These are phyloP conservation scores for Suhomyces tanzawaensis DNA, from an alignment of 805 yeast genomes.

Conservation along the genomic window DNA sequence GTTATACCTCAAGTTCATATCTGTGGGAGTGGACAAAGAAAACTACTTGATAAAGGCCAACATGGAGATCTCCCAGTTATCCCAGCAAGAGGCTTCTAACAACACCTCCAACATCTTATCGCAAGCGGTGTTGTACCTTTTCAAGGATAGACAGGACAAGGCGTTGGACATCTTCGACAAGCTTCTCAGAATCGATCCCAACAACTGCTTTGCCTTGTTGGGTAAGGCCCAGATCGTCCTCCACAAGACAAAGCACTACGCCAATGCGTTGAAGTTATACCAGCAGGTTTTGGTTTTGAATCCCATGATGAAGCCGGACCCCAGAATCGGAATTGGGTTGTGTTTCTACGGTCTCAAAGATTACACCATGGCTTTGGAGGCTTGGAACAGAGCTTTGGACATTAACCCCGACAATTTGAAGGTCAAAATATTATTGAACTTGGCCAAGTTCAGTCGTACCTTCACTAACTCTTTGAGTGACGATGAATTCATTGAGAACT, in stretches of 20 bases:
- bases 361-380: conserved; percentile 65
- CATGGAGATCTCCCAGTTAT: conserved; percentile 19
- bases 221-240: conserved; percentile 83
- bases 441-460: conserved; percentile 66
- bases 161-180: conserved; percentile 70
- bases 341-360: conserved; percentile 90
- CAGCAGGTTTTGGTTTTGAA: conserved; percentile 77
- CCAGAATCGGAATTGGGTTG: conserved; percentile 90
- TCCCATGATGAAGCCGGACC: conserved; percentile 83
- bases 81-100: conserved; percentile 11
- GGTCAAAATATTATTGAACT: conserved; percentile 62
- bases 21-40: conserved; percentile 25
- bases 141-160: conserved; percentile 61
- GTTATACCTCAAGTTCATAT: conserved; percentile 53
- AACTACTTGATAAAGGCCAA: conserved; percentile 23
- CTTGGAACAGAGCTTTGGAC: conserved; percentile 81
- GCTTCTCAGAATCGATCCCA: conserved; percentile 51
- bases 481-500: conserved; percentile 59
- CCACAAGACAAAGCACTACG: conserved; percentile 63
- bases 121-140: conserved; percentile 61
- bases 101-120: conserved; percentile 53
- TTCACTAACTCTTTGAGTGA: conserved; percentile 55
- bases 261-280: conserved; percentile 72
- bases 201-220: conserved; percentile 71
- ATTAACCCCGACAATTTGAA: conserved; percentile 58